Conservation (phyloP, 176 grass and related monocot genomes). For the Typha latifolia region DNA sequence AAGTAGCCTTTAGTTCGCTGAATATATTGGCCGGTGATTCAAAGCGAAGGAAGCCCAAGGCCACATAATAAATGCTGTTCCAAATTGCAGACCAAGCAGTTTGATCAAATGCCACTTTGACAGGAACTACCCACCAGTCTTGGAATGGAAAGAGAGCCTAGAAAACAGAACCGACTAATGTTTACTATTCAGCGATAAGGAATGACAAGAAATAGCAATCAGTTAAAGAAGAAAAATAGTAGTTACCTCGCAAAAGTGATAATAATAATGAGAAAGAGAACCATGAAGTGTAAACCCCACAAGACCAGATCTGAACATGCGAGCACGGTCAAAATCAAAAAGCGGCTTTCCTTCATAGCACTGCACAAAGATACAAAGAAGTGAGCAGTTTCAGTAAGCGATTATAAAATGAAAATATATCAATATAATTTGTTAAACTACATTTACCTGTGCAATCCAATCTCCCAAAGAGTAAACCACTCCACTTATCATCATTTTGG, state of each 20-base stretch:
- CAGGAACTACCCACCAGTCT: slow-evolving; percentile 94
- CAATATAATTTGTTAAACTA: neutral
- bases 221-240: neutral
- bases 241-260: slow-evolving; percentile 78
- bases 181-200: neutral
- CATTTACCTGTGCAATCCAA: slow-evolving; percentile 86
- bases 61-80: slow-evolving; percentile 93
- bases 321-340: slow-evolving; percentile 80
- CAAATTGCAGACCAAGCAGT: slow-evolving; percentile 80
- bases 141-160: slow-evolving; percentile 84
- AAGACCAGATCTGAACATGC: slow-evolving; percentile 83
- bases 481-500: slow-evolving; percentile 99
- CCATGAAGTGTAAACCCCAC: slow-evolving; percentile 92
- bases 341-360: slow-evolving; percentile 85
- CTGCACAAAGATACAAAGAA: slow-evolving; percentile 20
- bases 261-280: slow-evolving; percentile 96
- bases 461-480: slow-evolving; percentile 91
- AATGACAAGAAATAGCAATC: neutral
- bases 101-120: slow-evolving; percentile 83
- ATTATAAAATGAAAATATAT: neutral
- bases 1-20: slow-evolving; percentile 69
- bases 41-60: slow-evolving; percentile 61
- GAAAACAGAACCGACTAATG: neutral
- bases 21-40: slow-evolving; percentile 73
- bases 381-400: neutral